Base-by-base conservation (phyloP, 2,329 filamentous ascomycete species). In the Neurospora sp. region DNA sequence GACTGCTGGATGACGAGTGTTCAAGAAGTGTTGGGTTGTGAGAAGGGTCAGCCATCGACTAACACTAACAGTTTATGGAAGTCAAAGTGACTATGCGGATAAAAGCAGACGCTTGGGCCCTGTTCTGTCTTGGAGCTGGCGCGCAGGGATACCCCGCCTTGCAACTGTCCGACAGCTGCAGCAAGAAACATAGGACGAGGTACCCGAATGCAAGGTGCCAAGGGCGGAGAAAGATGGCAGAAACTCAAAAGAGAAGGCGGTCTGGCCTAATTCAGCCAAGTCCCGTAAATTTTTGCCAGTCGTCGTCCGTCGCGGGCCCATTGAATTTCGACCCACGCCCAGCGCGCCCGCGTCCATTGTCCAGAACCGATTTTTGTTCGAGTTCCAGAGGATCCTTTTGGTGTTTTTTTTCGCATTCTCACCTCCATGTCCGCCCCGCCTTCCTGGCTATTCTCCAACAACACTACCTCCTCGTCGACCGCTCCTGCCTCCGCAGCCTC, bases 401-500 rank as follows among this genome's bases (percentile, higher is more conserved):
- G 52, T 17, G 2, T 13, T n/a, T 38, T 40, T 10, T 15, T 38
- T 40, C 66, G 4, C 7, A 33, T 62, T 69, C 38, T 28, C 39
- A 68, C 69, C 28, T 62, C 69, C 73, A 76, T 76, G 75, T 73
- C 75, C 46, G 71, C 68, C 19, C 74, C 73, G 6, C 75, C 75
- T 38, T 69, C 72, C 17, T 76, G 75, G 75, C 75, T 76, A 17
- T 76, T 76, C 38, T 75, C 74, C 66, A 75, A 75, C 69, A 76
- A 74, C 52, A 28, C 19, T 4, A 28, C 52, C 10, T 67, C 71
- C 28, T 68, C 71, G 58, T 66, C 66, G 28, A 69, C 43, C 39
- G 38, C 38, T 1, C 15, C 33, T 68, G 66, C 62, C 68, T 62
- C 17, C 67, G 43, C 67, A 62, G 23, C 62, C 42, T 52, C 68